Evolutionary conservation across 805 yeast genomes (phyloP).

Genomic region (Starmera pachycereana): DNA sequence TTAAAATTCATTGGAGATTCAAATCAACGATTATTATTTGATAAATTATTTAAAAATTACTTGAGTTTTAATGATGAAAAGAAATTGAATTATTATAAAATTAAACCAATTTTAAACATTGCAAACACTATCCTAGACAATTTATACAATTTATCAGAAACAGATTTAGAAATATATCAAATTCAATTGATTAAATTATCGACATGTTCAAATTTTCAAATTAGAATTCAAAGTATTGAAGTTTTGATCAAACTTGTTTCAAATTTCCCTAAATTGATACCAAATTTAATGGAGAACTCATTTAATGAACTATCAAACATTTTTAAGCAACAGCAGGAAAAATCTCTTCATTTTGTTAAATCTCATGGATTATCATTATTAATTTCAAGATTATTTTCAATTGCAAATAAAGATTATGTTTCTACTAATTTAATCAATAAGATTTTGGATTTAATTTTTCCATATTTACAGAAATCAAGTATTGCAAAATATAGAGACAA

Average conservation of each 20-base stretch:
- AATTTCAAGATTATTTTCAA: constrained; percentile 24
- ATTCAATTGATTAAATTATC: constrained; percentile 26
- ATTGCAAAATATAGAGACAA: constrained; percentile 21
- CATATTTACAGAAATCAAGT: constrained; percentile 26
- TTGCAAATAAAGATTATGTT: constrained; percentile 31
- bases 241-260: constrained; percentile 22
- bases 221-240: constrained; percentile 32
- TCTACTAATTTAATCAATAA: constrained; percentile 34
- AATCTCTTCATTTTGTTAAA: constrained; percentile 20
- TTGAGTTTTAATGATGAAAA: constrained; percentile 4
- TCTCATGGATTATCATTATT: constrained; percentile 30
- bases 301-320: constrained; percentile 24
- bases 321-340: constrained; percentile 17
- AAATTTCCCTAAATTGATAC: constrained; percentile 25
- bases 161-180: constrained; percentile 16
- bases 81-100: constrained; percentile 1
- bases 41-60: constrained; percentile 6
- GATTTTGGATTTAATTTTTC: constrained; percentile 32
- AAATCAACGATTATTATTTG: constrained; percentile 21
- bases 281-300: constrained; percentile 25
- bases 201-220: constrained; percentile 26
- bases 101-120: constrained; percentile 12
- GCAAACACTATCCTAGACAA: constrained; percentile 21
- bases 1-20: constrained; percentile 23
- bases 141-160: constrained; percentile 11